Evolutionary conservation across 257 asterid species (phyloP), one percentile per base, ranked within the genome.

Genomic region (Rauvolfia tetraphylla): DNA sequence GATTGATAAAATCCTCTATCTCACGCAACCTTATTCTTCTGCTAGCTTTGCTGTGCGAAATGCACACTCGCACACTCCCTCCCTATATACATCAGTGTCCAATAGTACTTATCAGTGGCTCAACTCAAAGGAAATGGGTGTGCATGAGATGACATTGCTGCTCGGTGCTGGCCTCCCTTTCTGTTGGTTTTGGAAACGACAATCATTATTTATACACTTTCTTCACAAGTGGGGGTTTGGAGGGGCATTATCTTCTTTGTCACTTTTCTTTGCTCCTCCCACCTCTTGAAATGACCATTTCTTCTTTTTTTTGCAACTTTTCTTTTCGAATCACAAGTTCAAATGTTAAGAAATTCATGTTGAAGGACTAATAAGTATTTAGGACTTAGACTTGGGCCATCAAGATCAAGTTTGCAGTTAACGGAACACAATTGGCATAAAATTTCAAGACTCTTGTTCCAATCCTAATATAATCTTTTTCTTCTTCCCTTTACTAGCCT

Each of bases 151-250:
- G 92, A 82, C 79, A 79, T 25, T 71, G 81, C 76, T 84, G 46
- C 44, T 49, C 20, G 70, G 12, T 61, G 41, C 23, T 61, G 88
- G 85, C 77, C 81, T 84, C 84, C 79, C 77, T 79, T 36, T 80
- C 80, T 87, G 88, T 84, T 83, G 82, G 86, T 71, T 80, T 85
- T 83, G 89, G 76, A 84, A 87, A 87, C 83, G 87, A 86, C 89
- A 86, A 86, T 83, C 61, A 83, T 82, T 80, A 84, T 79, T 78
- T 68, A 76, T 72, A 79, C 87, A 79, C 80, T 82, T 85, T 83
- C 81, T 78, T 74, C 44, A 78, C 81, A 20, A 75, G 80, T 70
- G 82, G 82, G 85, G 62, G 38, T 29, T 76, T 71, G 75, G 71
- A 53, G 63, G 57, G 25, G 74, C 87, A 78, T 83, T 79, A 70